Evolutionary conservation across 2,329 filamentous ascomycete species (phyloP).

Genomic region (Rosellinia necatrix): DNA sequence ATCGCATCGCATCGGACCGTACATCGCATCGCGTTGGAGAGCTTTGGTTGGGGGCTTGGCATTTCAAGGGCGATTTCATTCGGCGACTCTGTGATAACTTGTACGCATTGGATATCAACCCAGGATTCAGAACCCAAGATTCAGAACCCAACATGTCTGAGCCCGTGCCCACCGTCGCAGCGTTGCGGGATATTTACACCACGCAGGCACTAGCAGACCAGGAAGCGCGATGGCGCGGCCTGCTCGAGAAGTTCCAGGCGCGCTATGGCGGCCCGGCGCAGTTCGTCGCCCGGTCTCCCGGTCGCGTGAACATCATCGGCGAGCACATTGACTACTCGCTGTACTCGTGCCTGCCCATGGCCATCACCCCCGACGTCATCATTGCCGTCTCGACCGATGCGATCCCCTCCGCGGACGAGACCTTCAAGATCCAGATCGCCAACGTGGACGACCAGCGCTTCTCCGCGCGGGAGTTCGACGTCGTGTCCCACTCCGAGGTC

Average conservation of each 20-base stretch:
- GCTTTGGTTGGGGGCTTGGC: slow-evolving; percentile 3
- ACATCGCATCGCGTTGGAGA: slow-evolving; percentile 6
- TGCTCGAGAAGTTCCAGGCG: slow-evolving; percentile 72
- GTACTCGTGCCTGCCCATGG: slow-evolving; percentile 95
- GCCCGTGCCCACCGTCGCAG: slow-evolving; percentile 73
- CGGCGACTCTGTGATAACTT: no score
- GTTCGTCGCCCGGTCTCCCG: slow-evolving; percentile 88
- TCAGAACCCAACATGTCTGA: slow-evolving; percentile 59
- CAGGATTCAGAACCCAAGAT: no score
- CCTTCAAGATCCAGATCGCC: slow-evolving; percentile 73
- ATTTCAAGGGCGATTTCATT: neutral
- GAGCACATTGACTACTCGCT: slow-evolving; percentile 99
- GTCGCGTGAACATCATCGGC: slow-evolving; percentile 96
- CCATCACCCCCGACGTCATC: slow-evolving; percentile 87
- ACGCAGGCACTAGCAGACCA: slow-evolving; percentile 70
- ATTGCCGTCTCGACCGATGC: slow-evolving; percentile 71
- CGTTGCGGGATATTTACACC: slow-evolving; percentile 83
- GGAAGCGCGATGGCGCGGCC: slow-evolving; percentile 72
- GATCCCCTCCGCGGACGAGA: slow-evolving; percentile 51
- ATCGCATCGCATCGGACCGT: slow-evolving; percentile 4
- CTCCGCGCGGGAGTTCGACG: slow-evolving; percentile 72
- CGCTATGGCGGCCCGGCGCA: slow-evolving; percentile 72
- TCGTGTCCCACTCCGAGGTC: slow-evolving; percentile 67
- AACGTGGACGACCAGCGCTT: slow-evolving; percentile 82
- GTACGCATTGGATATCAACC: no score